Conservation (phyloP, 495 filamentous ascomycete genomes). For the Physcia stellaris region DNA sequence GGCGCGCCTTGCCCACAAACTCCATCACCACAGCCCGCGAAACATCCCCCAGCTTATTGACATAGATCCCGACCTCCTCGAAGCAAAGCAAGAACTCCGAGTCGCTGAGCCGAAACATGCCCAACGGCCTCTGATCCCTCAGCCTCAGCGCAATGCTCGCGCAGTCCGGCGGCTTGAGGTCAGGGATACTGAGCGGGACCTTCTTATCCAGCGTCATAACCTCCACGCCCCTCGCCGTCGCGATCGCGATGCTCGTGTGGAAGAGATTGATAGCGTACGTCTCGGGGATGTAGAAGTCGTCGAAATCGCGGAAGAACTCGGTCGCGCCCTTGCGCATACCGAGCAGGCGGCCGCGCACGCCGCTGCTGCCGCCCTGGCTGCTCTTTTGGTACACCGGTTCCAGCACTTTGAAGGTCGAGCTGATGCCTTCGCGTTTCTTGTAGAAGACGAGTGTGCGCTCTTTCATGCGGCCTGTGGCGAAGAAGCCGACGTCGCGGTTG, state of each 20-base stretch:
- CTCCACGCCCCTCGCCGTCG: constrained; percentile 86
- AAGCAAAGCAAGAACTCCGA: constrained; percentile 90
- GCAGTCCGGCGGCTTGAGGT: constrained; percentile 47
- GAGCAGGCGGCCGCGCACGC: constrained; percentile 50
- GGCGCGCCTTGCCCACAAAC: constrained; percentile 81
- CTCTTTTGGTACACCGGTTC: constrained; percentile 87
- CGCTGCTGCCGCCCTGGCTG: constrained; percentile 15
- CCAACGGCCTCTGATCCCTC: constrained; percentile 66
- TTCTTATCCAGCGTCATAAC: constrained; percentile 96
- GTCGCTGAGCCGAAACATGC: constrained; percentile 92
- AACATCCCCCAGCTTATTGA: constrained; percentile 96
- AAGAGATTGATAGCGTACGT: constrained; percentile 92
- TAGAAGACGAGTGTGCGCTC: constrained; percentile 88
- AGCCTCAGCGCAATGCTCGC: constrained; percentile 72
- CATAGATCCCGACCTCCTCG: constrained; percentile 89
- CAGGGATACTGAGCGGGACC: constrained; percentile 76
- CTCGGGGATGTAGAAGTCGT: constrained; percentile 98
- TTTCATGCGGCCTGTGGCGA: constrained; percentile 91
- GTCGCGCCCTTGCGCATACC: constrained; percentile 53
- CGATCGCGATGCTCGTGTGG: constrained; percentile 80
- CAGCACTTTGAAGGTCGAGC: constrained; percentile 89
- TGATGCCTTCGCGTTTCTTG: constrained; percentile 85
- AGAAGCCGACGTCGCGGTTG: constrained; percentile 83
- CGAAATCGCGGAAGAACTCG: constrained; percentile 94
- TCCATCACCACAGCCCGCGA: constrained; percentile 89